Percentiles rank a stretch among this genome's conserved stretches.
phyloP scores from a whole-genome alignment of 192 early-diverging fungal species.

The Phycomyces nitens region DNA sequence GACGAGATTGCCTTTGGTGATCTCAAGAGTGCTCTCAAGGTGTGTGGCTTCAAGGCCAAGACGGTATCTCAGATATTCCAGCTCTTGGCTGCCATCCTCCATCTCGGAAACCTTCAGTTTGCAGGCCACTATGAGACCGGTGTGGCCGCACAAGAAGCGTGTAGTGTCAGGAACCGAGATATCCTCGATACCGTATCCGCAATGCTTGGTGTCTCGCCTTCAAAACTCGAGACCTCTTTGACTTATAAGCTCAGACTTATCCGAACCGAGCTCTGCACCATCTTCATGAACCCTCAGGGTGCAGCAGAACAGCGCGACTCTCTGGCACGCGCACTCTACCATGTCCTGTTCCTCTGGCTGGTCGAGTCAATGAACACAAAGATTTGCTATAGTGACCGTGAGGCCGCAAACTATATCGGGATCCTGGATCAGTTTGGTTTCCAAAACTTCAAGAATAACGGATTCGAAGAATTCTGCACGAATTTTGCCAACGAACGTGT shows the following conservation, averaged over 20 bases:
- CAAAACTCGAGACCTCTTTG: conserved; percentile 67
- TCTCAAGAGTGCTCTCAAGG: conserved; percentile 56
- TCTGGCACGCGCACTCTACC: conserved; percentile 81
- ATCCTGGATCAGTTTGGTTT: conserved; percentile 77
- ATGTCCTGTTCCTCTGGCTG: conserved; percentile 85
- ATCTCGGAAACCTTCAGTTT: conserved; percentile 86
- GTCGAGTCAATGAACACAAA: conserved; percentile 87
- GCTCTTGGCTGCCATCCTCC: conserved; percentile 83
- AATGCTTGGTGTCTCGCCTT: conserved; percentile 73
- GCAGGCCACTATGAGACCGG: conserved; percentile 52
- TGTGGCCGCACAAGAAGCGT: conserved; percentile 65
- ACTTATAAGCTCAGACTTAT: conserved; percentile 83
- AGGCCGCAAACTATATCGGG: conserved; percentile 80
- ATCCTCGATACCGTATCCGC: conserved; percentile 68
- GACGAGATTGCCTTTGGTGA: conserved; percentile 61
- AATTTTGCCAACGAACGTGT: conserved; percentile 72
- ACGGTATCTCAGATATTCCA: conserved; percentile 80
- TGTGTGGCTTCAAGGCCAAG: conserved; percentile 62
- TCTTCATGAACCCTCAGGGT: conserved; percentile 78
- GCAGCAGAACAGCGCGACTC: conserved; percentile 79
- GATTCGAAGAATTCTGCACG: conserved; percentile 67
- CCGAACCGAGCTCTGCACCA: conserved; percentile 80
- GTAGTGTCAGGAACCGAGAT: conserved; percentile 72
- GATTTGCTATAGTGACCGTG: conserved; percentile 61
- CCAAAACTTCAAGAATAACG: conserved; percentile 51